Evolutionary conservation across 306 rosid genomes (phyloP), one percentile per base, ranked within the genome.

Genomic region (Prunus kanzakura): DNA sequence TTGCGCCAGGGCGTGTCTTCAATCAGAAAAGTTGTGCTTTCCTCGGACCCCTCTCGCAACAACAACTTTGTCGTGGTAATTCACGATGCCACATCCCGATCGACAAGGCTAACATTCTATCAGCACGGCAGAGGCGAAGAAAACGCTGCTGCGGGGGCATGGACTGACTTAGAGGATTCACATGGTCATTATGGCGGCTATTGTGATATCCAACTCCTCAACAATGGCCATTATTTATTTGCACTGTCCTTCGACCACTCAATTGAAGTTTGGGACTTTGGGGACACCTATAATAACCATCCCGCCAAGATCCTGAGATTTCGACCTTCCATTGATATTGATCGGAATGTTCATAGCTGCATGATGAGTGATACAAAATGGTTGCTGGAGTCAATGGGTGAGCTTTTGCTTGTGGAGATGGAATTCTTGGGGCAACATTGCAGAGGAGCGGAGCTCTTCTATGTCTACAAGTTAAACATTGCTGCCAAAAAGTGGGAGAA

Each of bases 51-150:
- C 6, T 72, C 67, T 72, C 18, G 38, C 64, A 14, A 2, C 22
- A 23, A 38, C 13, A 38, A 72, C 10, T 57, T 41, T 22, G 6
- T 12, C 1, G 0, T 22, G 41, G 76, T 14, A 35, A 5, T 35
- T 35, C 41, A 35, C 1, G 51, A n/a, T 41, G 0, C 14, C 41
- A 0, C 0, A 0, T 0, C 41, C 7, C 1, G 8, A 35, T 0
- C 1, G 1, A 35, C 8, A 35, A 6, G 8, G 8, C 41, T 71
- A 20, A 16, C 41, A 20, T 72, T 20, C n/a, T 41, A 16, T 56
- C 58, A 1, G 43, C 58, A 49, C 15, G 64, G 43, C 10, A 20
- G 10, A 16, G 23, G 23, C 12, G 2, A 1, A 35, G 41, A 35
- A 35, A 11, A 58, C 7, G 20, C 20, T 16, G 56, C 3, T 35